These are phyloP conservation scores for Geranomyces variabilis DNA, from an alignment of 192 early-diverging fungal species.

Conservation along the genomic window DNA sequence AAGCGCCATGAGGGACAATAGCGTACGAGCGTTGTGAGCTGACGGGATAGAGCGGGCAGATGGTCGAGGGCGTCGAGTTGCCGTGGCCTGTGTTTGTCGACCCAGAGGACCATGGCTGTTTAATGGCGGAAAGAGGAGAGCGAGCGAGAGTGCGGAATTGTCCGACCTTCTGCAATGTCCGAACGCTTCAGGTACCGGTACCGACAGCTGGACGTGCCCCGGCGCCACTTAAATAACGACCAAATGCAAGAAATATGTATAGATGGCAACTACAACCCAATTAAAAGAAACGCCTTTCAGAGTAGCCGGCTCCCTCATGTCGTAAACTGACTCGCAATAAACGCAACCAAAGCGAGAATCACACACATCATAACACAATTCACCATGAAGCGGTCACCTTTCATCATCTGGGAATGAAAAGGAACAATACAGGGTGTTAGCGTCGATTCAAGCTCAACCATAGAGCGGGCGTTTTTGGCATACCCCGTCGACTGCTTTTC, in stretches of 20 bases:
- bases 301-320: too few species aligned
- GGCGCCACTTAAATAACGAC: too few species aligned
- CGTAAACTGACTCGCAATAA: constrained; percentile 51
- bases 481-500: constrained; percentile 59
- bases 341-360: constrained; percentile 58
- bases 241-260: too few species aligned
- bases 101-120: constrained; percentile 68
- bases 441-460: neutral
- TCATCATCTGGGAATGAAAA: constrained; percentile 56
- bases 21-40: constrained; percentile 68
- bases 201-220: too few species aligned
- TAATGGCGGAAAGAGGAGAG: too few species aligned
- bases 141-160: too few species aligned
- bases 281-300: too few species aligned
- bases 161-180: too few species aligned
- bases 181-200: too few species aligned
- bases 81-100: constrained; percentile 90
- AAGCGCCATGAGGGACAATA: neutral
- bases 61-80: constrained; percentile 83
- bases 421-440: neutral
- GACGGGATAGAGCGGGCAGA: constrained; percentile 73
- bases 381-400: constrained; percentile 65
- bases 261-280: too few species aligned
- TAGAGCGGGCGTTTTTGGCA: neutral
- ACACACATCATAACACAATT: constrained; percentile 65